phyloP scores from a whole-genome alignment of 768 basidiomycete species.

The Boletus bicolor region DNA sequence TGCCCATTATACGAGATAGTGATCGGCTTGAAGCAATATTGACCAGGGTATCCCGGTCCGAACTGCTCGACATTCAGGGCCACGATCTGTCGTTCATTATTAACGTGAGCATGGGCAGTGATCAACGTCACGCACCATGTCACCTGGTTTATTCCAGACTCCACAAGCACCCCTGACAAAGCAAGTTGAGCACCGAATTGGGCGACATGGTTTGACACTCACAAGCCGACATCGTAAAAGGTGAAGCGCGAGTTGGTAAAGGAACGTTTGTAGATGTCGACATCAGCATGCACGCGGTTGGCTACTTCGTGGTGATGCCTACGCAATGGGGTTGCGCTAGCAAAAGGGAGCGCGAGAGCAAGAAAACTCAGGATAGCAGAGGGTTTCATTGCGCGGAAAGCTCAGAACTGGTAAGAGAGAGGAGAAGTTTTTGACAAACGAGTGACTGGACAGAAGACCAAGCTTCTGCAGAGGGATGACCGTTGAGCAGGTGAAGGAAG shows the following conservation, averaged over 20 bases:
- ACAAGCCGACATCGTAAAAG: slow-evolving; percentile 55
- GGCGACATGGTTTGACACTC: slow-evolving; percentile 10
- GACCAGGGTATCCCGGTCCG: slow-evolving; percentile 57
- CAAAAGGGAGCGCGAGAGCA: slow-evolving; percentile 35
- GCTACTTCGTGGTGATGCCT: slow-evolving; percentile 45
- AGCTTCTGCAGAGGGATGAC: slow-evolving; percentile 2
- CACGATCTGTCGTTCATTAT: slow-evolving; percentile 20
- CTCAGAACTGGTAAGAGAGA: neutral
- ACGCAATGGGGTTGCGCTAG: slow-evolving; percentile 26
- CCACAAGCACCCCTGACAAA: slow-evolving; percentile 55
- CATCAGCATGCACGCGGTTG: slow-evolving; percentile 40
- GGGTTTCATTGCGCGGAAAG: slow-evolving; percentile 20
- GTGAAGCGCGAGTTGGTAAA: slow-evolving; percentile 42
- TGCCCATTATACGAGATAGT: slow-evolving; percentile 57
- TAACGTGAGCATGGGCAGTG: neutral
- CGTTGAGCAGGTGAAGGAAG: slow-evolving; percentile 1
- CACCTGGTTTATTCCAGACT: slow-evolving; percentile 30
- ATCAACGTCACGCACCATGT: slow-evolving; percentile 19
- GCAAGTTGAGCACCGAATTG: neutral
- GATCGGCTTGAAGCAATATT: slow-evolving; percentile 62
- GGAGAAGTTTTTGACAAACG: slow-evolving; percentile 13
- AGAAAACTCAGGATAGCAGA: slow-evolving; percentile 33
- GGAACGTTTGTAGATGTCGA: slow-evolving; percentile 34
- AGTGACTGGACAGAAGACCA: slow-evolving; percentile 19
- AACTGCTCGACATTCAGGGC: slow-evolving; percentile 41